Percentiles rank a stretch among this genome's conserved stretches.
These are phyloP conservation scores for Kokia cookei DNA, from an alignment of 441 rosid species.

Conservation along the genomic window DNA sequence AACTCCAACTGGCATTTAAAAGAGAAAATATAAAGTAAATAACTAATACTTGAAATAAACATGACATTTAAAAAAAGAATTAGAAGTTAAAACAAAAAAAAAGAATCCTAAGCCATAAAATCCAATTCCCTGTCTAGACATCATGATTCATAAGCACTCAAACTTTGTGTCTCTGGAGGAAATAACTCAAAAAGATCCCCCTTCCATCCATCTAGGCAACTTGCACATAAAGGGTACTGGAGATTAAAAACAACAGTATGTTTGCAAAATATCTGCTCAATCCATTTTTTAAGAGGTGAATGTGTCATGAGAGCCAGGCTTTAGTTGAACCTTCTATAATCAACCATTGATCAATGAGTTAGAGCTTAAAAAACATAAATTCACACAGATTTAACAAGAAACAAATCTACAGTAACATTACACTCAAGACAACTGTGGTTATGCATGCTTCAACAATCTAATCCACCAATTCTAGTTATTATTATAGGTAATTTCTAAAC, in stretches of 20 bases:
- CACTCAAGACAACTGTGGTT: neutral
- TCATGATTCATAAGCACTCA: neutral
- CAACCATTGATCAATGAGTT: neutral
- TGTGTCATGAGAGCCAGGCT: neutral
- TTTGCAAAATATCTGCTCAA: neutral
- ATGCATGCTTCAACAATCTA: neutral
- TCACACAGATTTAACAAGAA: neutral
- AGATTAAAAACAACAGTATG: neutral
- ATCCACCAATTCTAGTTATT: neutral
- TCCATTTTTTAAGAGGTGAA: neutral
- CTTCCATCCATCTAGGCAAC: neutral
- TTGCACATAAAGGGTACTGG: neutral
- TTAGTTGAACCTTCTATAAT: neutral
- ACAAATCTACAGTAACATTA: neutral
- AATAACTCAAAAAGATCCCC: neutral
- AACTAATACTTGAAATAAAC: neutral
- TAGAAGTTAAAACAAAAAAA: neutral
- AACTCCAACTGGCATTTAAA: neutral
- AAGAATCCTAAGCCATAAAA: neutral
- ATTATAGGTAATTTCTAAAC: neutral
- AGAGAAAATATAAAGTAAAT: neutral
- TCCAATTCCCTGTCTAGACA: neutral
- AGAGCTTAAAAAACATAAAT: slow-evolving; percentile 1
- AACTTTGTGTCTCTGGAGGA: neutral
- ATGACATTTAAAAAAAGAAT: neutral